A percentile compares a stretch with the other conserved stretches of the same genome.
Conservation (phyloP, 345 rosid genomes). For the Jatropha curcas region DNA sequence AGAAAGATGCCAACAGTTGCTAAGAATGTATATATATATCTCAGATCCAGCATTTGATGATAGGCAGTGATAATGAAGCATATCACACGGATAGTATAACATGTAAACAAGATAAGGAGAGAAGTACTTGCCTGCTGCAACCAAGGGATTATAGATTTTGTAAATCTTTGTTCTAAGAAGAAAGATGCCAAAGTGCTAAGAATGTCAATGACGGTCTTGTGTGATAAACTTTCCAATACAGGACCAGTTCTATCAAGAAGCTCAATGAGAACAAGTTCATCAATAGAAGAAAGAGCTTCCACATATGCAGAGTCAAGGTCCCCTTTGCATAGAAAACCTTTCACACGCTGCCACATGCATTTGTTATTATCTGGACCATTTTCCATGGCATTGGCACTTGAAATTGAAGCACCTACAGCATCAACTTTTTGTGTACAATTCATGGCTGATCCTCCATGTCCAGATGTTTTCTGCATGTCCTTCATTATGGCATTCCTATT, state of each 20-base stretch:
- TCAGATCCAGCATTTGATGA: neutral
- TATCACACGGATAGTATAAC: conserved; percentile 2
- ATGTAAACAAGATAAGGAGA: conserved; percentile 5
- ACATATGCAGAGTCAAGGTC: conserved; percentile 78
- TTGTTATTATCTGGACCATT: conserved; percentile 36
- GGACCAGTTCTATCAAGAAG: conserved; percentile 91
- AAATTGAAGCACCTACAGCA: conserved; percentile 35
- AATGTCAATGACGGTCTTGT: conserved; percentile 59
- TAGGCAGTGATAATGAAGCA: neutral
- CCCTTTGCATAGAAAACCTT: conserved; percentile 58
- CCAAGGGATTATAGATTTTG: conserved; percentile 75
- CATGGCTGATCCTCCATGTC: conserved; percentile 39
- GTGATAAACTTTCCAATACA: conserved; percentile 65
- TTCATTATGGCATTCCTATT: conserved; percentile 41
- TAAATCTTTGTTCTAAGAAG: conserved; percentile 67
- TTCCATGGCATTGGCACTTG: conserved; percentile 37
- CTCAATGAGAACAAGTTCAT: conserved; percentile 70
- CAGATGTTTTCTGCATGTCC: conserved; percentile 46
- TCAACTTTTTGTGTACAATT: conserved; percentile 41
- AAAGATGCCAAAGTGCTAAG: conserved; percentile 60
- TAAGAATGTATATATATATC: too few relatives aligned
- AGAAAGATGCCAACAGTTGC: conserved; percentile 58
- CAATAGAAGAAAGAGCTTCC: conserved; percentile 65
- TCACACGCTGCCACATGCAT: conserved; percentile 55
- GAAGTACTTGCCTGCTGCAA: conserved; percentile 71